phyloP scores from a whole-genome alignment of 495 filamentous ascomycete species.

The Penicillium psychrofluorescens region DNA sequence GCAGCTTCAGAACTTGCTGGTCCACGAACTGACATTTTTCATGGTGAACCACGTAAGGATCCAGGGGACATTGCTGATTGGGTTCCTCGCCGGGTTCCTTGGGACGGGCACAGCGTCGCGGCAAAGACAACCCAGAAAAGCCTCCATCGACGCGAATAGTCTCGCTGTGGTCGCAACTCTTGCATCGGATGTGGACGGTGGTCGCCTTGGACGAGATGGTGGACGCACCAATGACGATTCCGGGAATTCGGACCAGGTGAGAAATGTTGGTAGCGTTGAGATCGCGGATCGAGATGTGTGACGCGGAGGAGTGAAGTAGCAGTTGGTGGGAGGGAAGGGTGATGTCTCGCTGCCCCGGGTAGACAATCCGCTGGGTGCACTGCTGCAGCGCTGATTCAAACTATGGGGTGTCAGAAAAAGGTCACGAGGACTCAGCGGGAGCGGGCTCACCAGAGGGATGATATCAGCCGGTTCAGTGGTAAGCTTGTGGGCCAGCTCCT shows the following conservation, averaged over 20 bases:
- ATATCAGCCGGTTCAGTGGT: conserved; percentile 87
- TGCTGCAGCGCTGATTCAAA: conserved; percentile 86
- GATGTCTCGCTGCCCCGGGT: conserved; percentile 61
- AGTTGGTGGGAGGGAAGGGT: conserved; percentile 83
- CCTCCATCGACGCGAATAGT: conserved; percentile 70
- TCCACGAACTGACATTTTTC: conserved; percentile 95
- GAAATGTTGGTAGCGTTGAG: conserved; percentile 91
- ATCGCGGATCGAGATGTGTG: conserved; percentile 88
- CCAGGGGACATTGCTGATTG: conserved; percentile 73
- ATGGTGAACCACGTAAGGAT: conserved; percentile 92
- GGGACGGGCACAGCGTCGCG: conserved; percentile 63
- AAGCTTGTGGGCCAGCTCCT: conserved; percentile 88
- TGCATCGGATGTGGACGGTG: conserved; percentile 77
- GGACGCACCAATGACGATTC: conserved; percentile 95
- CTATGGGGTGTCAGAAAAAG: conserved; percentile 37
- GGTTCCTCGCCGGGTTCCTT: conserved; percentile 49
- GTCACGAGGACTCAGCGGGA: not conserved
- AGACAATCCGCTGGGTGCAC: conserved; percentile 89
- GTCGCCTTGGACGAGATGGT: conserved; percentile 96
- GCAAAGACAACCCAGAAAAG: conserved; percentile 78
- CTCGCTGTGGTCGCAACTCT: conserved; percentile 71
- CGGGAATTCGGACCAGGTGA: conserved; percentile 88
- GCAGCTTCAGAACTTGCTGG: conserved; percentile 95
- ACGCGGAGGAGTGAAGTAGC: conserved; percentile 85
- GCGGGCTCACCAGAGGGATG: conserved; percentile 68